A percentile compares a stretch with the other conserved stretches of the same genome.
Evolutionary conservation across 23 red algal genomes (phyloP).

Genomic region (Porphyridium purpureum): DNA sequence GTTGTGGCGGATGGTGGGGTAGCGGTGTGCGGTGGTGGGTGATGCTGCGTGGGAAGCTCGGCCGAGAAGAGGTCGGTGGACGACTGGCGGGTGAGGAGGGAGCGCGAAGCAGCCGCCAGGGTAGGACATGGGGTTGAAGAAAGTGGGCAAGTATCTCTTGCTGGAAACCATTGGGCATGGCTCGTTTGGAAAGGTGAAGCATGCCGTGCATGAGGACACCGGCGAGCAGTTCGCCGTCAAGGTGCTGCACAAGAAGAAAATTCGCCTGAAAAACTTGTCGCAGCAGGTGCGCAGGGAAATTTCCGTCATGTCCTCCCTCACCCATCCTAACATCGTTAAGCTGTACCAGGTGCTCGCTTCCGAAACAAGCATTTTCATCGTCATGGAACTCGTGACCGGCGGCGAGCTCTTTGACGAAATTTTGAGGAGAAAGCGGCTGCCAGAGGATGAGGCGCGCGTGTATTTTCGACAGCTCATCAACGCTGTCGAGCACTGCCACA

Average conservation of each 20-base stretch:
- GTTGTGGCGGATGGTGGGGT: no score
- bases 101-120: no score
- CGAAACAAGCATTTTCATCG: constrained; percentile 10
- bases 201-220: constrained; percentile 38
- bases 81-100: no score
- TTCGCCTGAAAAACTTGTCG: constrained; percentile 32
- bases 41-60: no score
- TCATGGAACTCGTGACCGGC: constrained; percentile 39
- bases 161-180: constrained; percentile 45
- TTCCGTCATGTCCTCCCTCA: constrained; percentile 12
- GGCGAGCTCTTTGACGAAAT: constrained; percentile 22
- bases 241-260: constrained; percentile 38
- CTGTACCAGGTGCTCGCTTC: constrained; percentile 8
- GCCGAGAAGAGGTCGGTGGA: no score
- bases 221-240: constrained; percentile 36
- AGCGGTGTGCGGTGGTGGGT: no score
- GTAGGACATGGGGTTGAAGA: no score
- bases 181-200: constrained; percentile 50
- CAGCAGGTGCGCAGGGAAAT: constrained; percentile 30
- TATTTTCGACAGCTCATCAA: constrained; percentile 24
- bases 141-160: no score
- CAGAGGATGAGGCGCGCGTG: constrained; percentile 4
- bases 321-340: constrained; percentile 18
- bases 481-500: constrained; percentile 14
- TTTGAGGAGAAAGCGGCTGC: constrained; percentile 5